Evolutionary conservation across 495 filamentous ascomycete species (phyloP).

Genomic region (Daldinia grandis): DNA sequence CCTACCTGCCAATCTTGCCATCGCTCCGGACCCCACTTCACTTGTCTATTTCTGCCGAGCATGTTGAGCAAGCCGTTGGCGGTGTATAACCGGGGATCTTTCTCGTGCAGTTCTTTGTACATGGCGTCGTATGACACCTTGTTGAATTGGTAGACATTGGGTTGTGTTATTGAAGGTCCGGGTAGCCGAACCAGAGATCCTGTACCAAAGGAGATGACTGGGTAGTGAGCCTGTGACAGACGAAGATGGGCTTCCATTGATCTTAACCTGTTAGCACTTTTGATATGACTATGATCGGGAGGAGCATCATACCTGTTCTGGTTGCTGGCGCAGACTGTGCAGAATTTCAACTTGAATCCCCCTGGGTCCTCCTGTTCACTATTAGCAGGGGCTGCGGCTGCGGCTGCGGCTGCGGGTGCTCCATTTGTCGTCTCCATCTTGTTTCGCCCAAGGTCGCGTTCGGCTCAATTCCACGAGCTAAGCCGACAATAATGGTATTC

Average conservation of each 20-base stretch:
- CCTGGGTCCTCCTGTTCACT: slow-evolving; percentile 51
- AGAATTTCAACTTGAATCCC: slow-evolving; percentile 89
- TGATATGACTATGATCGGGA: not conserved
- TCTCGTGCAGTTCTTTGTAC: slow-evolving; percentile 83
- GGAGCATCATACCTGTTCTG: slow-evolving; percentile 77
- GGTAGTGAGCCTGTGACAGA: slow-evolving; percentile 84
- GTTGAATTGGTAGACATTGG: slow-evolving; percentile 98
- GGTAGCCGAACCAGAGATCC: slow-evolving; percentile 94
- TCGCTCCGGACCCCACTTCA: slow-evolving; percentile 95
- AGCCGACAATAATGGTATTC: slow-evolving; percentile 7
- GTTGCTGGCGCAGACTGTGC: slow-evolving; percentile 98
- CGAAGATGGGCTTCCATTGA: slow-evolving; percentile 98
- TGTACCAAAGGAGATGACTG: slow-evolving; percentile 97
- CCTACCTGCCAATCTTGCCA: slow-evolving; percentile 99
- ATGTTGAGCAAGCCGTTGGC: slow-evolving; percentile 94
- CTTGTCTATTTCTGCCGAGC: slow-evolving; percentile 87
- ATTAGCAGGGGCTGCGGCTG: slow-evolving; percentile 46
- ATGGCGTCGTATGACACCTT: slow-evolving; percentile 91
- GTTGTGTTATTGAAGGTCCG: slow-evolving; percentile 87
- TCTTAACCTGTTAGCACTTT: slow-evolving; percentile 52
- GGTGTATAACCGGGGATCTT: slow-evolving; percentile 88
- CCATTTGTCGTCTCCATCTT: slow-evolving; percentile 51
- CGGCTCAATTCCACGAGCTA: slow-evolving; percentile 28
- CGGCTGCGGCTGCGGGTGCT: slow-evolving; percentile 23
- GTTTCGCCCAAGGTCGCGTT: not conserved